Base-by-base conservation (phyloP, 2,329 filamentous ascomycete species). In the Paecilomyces variotii region DNA sequence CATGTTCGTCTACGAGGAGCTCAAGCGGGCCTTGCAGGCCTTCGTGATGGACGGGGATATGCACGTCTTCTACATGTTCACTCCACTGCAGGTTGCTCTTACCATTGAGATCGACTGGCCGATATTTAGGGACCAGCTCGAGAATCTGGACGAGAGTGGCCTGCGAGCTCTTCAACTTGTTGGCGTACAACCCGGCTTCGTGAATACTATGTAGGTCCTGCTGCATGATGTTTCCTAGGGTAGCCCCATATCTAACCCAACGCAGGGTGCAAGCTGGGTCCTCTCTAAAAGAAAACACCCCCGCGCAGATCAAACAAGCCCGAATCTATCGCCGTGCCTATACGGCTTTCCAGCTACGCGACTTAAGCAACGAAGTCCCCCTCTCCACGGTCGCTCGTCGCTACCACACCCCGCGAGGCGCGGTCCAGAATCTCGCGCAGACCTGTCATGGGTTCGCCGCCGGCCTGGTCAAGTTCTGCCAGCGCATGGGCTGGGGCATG, bases 11-110 rank as follows among this genome's bases (percentile, higher is more conserved):
- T 78, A 91, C 64, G 79, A 83, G 53, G 89, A 92, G 70, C 78
- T 91, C 54, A 80, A 80, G 59, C 82, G 82, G 63, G 87, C 88
- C 0, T 78, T 91, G 2, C 78, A 82, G 60, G 87, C 86, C 1
- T 91, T 92, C 66, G 89, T 91, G 11, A 86, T 92, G 83, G 88
- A 91, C 67, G 86, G 87, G 3, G 89, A 92, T 62, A 87, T 92
- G 85, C 89, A 91, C 66, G 82, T 90, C 11, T 80, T 91, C 53
- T 92, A 91, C 68, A 85, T 84, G 39, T 91, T 91, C 62, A 91
- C 89, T 0, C 89, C 89, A 0, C 81, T 91, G 1, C 85, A 89
- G 59, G 69, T 72, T 25, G 70, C 73, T 7, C 67, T 66, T 39
- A 67, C 64, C 19, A 74, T 80, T 2, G 75, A 78, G 7, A 80